These are phyloP conservation scores for Dryas alaskensis DNA, from an alignment of 306 rosid genomes.

Conservation along the genomic window DNA sequence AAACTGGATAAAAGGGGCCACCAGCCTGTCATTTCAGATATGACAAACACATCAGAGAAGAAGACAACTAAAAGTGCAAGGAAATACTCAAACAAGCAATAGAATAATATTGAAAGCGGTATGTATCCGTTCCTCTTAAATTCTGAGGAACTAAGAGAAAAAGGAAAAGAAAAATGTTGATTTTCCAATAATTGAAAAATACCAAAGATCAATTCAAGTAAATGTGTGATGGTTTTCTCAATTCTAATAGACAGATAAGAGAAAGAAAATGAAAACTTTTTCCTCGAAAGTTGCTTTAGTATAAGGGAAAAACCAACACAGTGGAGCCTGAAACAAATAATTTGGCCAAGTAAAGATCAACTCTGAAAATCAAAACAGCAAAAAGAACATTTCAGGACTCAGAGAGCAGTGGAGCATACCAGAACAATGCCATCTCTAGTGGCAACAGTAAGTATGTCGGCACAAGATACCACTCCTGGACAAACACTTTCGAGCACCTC, in stretches of 20 bases:
- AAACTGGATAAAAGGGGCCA: constrained; percentile 79
- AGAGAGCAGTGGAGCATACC: constrained; percentile 16
- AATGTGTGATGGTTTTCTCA: not conserved
- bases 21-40: constrained; percentile 52
- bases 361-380: not conserved
- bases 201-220: not conserved
- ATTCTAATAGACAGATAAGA: too few relatives aligned
- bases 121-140: too few relatives aligned
- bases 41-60: constrained; percentile 4
- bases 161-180: too few relatives aligned
- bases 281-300: not conserved
- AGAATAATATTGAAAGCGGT: too few relatives aligned
- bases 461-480: constrained; percentile 47
- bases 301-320: too few relatives aligned
- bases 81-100: too few relatives aligned
- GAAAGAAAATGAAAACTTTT: not conserved
- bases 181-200: not conserved
- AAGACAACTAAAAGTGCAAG: not conserved
- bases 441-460: constrained; percentile 40
- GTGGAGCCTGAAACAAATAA: too few relatives aligned
- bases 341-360: not conserved
- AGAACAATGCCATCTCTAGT: constrained; percentile 44
- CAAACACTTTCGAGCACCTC: constrained; percentile 44
- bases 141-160: too few relatives aligned
- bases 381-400: not conserved